Percentiles rank a stretch among this genome's conserved stretches.
Conservation (phyloP, 108 stramenopile genomes). For the Cylindrotheca closterium region DNA sequence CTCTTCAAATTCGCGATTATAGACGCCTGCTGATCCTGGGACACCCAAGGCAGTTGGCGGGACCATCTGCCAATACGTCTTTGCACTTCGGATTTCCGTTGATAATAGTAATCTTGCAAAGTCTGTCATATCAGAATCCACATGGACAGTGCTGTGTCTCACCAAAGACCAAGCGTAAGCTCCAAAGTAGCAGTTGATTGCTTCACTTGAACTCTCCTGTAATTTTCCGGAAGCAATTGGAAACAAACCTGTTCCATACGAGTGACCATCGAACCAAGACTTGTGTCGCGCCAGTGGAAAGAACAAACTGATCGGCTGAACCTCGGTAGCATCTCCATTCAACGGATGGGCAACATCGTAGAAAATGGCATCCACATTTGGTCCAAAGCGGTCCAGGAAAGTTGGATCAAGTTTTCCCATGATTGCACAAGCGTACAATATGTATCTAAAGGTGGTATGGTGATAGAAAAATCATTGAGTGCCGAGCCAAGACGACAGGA, state of each 20-base stretch:
- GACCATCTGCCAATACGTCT: constrained; percentile 90
- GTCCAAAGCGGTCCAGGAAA: constrained; percentile 65
- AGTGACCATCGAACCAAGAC: constrained; percentile 90
- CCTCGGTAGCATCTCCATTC: constrained; percentile 40
- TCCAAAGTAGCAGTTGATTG: constrained; percentile 94
- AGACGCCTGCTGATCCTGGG: constrained; percentile 14
- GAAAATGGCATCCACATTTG: constrained; percentile 68
- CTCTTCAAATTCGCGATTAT: constrained; percentile 42
- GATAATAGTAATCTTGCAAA: constrained; percentile 78
- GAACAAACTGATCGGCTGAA: constrained; percentile 33
- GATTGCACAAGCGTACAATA: constrained; percentile 77
- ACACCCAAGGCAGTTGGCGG: constrained; percentile 29
- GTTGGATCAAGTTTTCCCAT: constrained; percentile 57
- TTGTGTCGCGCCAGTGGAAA: constrained; percentile 82
- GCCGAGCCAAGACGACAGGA: not conserved
- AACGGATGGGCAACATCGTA: constrained; percentile 75
- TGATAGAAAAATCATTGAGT: not conserved
- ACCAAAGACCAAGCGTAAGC: constrained; percentile 89
- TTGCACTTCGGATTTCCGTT: constrained; percentile 84
- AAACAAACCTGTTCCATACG: constrained; percentile 84
- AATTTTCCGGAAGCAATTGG: constrained; percentile 91
- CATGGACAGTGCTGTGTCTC: constrained; percentile 44
- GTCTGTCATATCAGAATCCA: constrained; percentile 48
- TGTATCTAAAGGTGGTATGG: constrained; percentile 26
- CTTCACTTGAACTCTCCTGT: constrained; percentile 97